Evolutionary conservation across 1,139 yeast genomes (phyloP).

Genomic region (Taphrina sp.): DNA sequence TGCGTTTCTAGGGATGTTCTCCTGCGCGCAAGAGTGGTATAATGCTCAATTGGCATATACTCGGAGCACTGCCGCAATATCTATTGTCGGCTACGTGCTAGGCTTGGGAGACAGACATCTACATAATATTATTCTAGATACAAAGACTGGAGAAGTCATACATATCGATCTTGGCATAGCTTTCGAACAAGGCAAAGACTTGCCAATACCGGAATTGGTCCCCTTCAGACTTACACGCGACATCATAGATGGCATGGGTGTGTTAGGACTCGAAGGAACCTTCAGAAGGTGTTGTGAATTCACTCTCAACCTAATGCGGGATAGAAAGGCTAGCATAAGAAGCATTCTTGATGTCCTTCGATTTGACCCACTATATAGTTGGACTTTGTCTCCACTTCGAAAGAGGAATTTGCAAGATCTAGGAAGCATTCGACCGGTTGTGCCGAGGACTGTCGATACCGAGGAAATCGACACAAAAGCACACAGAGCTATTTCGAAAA

Average conservation of each 20-base stretch:
- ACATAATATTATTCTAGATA: constrained; percentile 82
- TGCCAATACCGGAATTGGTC: constrained; percentile 87
- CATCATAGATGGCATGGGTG: constrained; percentile 88
- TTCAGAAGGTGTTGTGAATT: constrained; percentile 72
- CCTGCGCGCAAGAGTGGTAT: constrained; percentile 72
- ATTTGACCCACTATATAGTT: constrained; percentile 71
- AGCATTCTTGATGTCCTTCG: constrained; percentile 81
- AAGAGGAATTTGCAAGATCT: constrained; percentile 56
- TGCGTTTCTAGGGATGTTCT: constrained; percentile 70
- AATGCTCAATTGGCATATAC: constrained; percentile 62
- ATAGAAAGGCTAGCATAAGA: constrained; percentile 65
- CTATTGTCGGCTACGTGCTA: constrained; percentile 79
- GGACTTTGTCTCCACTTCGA: constrained; percentile 44
- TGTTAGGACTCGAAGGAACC: constrained; percentile 73
- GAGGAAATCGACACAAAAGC: constrained; percentile 66
- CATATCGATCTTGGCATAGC: constrained; percentile 97
- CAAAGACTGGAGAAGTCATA: constrained; percentile 78
- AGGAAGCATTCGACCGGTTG: not conserved
- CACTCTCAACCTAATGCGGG: constrained; percentile 65
- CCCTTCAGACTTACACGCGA: constrained; percentile 92
- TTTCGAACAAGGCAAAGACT: constrained; percentile 75
- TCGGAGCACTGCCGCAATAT: constrained; percentile 77
- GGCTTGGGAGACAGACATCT: constrained; percentile 97
- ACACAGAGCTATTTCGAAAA: constrained; percentile 70
- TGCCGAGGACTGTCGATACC: not conserved